Evolutionary conservation across 495 filamentous ascomycete species (phyloP).

Genomic region (Podospora didyma): DNA sequence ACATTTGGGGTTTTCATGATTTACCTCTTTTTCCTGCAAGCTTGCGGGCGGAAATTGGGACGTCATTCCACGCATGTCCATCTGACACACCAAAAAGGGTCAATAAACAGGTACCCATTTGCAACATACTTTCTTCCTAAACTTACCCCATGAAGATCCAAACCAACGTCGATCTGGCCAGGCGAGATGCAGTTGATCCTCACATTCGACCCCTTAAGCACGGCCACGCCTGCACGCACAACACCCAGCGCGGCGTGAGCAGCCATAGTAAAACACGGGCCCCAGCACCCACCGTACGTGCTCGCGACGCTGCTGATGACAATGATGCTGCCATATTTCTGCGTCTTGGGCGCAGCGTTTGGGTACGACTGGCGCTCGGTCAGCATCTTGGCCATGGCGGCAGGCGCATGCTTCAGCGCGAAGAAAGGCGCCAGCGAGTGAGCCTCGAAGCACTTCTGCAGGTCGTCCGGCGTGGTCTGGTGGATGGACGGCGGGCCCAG

Average conservation of each 20-base stretch:
- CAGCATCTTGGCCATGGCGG: slow-evolving; percentile 55
- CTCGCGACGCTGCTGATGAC: slow-evolving; percentile 53
- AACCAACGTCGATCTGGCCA: slow-evolving; percentile 56
- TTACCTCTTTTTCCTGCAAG: slow-evolving; percentile 49
- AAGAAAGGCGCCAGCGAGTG: slow-evolving; percentile 59
- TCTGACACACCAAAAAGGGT: slow-evolving; percentile 19
- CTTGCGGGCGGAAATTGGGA: slow-evolving; percentile 52
- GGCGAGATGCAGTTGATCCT: slow-evolving; percentile 57
- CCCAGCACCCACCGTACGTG: slow-evolving; percentile 57
- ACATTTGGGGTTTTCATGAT: neutral
- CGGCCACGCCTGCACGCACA: slow-evolving; percentile 53
- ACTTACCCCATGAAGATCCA: slow-evolving; percentile 46
- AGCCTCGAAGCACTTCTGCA: slow-evolving; percentile 53
- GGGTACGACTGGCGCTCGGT: slow-evolving; percentile 50
- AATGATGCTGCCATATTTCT: slow-evolving; percentile 56
- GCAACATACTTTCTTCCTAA: neutral
- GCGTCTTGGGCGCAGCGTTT: slow-evolving; percentile 55
- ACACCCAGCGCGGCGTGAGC: slow-evolving; percentile 58
- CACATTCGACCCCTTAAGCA: slow-evolving; percentile 51
- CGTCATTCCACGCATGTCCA: slow-evolving; percentile 52
- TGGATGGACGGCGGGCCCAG: slow-evolving; percentile 54
- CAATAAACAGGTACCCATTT: neutral
- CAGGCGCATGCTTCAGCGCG: slow-evolving; percentile 58
- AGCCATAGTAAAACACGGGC: slow-evolving; percentile 53
- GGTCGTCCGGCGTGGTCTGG: slow-evolving; percentile 48